Base-by-base conservation (phyloP, 192 early-diverging fungal genomes). In the Backusella luteola region DNA sequence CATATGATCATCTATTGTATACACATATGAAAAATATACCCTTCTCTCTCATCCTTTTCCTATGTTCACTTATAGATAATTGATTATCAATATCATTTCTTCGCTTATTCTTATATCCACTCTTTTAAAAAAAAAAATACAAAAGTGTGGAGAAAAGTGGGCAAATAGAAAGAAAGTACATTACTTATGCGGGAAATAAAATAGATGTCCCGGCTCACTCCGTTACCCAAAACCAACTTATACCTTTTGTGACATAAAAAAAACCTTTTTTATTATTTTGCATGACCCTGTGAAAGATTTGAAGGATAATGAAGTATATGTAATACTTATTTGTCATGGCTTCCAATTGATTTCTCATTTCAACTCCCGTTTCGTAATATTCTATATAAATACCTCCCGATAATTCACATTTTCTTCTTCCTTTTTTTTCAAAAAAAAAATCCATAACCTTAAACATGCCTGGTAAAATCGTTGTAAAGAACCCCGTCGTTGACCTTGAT, bases 401-500 rank as follows among this genome's bases (percentile, higher is more conserved):
- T 3, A 7, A 59, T 59, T 23, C 23, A 59, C 6, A 59, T 9
- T 26, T 59, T 59, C 23, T 23, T 9, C 26, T 26, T 59, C 26
- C 4, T 59, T 59, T 12, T 26, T 59, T 63, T 63, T 4, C 12
- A 26, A 26, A 63, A 63, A 38, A 69, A 23, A 41, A 41, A 12
- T 9, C 34, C 15, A 35, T 19, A 34, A 15, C 32, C 17, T 35
- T 7, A 69, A 69, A 38, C 1, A 63, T 63, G 56, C 56, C 56
- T 29, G 56, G 56, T 14, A 77, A 77, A 36, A 95, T 95, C 80
- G 78, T 83, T 44, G 94, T 97, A 67, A 84, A 87, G 81, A 94
- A 94, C 85, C 93, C 96, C n/a, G 90, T 94, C 56, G 93, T 94
- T 69, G 90, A 92, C 83, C 85, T 91, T 19, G 95, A 99, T 80